Base-by-base conservation (phyloP, 2,329 filamentous ascomycete species). In the Apiospora pterosperma region DNA sequence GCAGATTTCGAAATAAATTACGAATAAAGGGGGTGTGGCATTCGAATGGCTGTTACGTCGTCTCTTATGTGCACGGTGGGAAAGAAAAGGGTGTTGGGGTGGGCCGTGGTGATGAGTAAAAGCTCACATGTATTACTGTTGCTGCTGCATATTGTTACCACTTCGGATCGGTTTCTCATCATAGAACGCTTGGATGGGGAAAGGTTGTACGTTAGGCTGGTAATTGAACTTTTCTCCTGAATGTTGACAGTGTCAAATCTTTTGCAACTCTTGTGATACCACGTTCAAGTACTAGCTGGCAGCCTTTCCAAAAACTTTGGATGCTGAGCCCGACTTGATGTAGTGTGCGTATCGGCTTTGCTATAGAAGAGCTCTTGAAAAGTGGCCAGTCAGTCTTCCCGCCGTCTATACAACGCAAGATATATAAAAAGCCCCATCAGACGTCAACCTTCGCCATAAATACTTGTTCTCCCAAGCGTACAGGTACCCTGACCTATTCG, bases 121-220 rank as follows among this genome's bases (percentile, higher is more conserved):
- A 39, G 39, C 60, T 36, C 31, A 44, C 36, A 62, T 62, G 39
- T 62, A 44, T 62, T 42, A 36, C 48, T 62, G 41, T 42, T 62
- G 60, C 48, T 62, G 60, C 60, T 31, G 39, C 60, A 62, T 48
- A 42, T 48, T 62, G 23, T 34, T 62, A 39, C 41, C 39, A 48
- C 59, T 61, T 39, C 38, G 60, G 39, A 62, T 34, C n/a, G 60
- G 39, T 38, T 36, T 62, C 39, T 62, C 60, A 62, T 62, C 60
- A 62, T 62, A 62, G 60, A 62, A 62, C 60, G 48, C 28, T 55
- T 55, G 60, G 60, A 62, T 48, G 60, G 38, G 60, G 39, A 44
- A 36, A 44, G 36, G 39, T 44, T 62, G 60, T 62, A 62, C 60
- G 60, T 62, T 62, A 62, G 25, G 60, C 60, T 62, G 60, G 60